These are phyloP conservation scores for Aspergillus alliaceus DNA, from an alignment of 2,329 filamentous ascomycete species.

Conservation along the genomic window DNA sequence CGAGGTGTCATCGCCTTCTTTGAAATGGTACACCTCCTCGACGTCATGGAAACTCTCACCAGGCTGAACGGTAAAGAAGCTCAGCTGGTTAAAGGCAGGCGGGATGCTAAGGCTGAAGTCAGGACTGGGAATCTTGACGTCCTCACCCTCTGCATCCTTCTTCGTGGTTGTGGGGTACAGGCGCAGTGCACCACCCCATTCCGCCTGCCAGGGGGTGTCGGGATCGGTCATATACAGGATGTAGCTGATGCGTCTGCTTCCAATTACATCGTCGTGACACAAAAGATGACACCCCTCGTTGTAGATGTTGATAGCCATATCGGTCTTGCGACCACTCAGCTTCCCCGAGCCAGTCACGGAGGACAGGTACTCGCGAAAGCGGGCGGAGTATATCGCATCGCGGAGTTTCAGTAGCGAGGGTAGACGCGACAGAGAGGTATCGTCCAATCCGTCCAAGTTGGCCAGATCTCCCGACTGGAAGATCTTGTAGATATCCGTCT, in stretches of 20 bases:
- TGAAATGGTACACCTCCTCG: slow-evolving; percentile 87
- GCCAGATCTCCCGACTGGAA: slow-evolving; percentile 97
- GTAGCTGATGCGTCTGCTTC: slow-evolving; percentile 92
- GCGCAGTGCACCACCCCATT: slow-evolving; percentile 90
- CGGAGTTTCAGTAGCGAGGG: slow-evolving; percentile 89
- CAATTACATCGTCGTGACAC: slow-evolving; percentile 98
- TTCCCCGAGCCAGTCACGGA: slow-evolving; percentile 82
- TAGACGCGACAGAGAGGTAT: slow-evolving; percentile 78
- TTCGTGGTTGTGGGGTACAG: slow-evolving; percentile 73
- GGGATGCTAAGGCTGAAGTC: slow-evolving; percentile 82
- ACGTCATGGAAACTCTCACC: slow-evolving; percentile 99
- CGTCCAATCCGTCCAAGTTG: slow-evolving; percentile 90
- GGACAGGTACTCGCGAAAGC: slow-evolving; percentile 87
- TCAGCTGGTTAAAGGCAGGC: slow-evolving; percentile 94
- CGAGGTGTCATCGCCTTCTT: slow-evolving; percentile 58
- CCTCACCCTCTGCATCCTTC: slow-evolving; percentile 67
- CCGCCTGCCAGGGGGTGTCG: slow-evolving; percentile 81
- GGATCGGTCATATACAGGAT: slow-evolving; percentile 95
- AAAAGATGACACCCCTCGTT: slow-evolving; percentile 93
- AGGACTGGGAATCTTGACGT: slow-evolving; percentile 76
- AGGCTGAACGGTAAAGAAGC: slow-evolving; percentile 96
- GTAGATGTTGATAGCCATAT: slow-evolving; percentile 99
- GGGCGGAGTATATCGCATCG: slow-evolving; percentile 87
- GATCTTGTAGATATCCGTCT: slow-evolving; percentile 99
- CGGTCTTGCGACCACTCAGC: slow-evolving; percentile 88